These are phyloP conservation scores for Phyllosticta citribraziliensis DNA, from an alignment of 2,329 filamentous ascomycete genomes.

Conservation along the genomic window DNA sequence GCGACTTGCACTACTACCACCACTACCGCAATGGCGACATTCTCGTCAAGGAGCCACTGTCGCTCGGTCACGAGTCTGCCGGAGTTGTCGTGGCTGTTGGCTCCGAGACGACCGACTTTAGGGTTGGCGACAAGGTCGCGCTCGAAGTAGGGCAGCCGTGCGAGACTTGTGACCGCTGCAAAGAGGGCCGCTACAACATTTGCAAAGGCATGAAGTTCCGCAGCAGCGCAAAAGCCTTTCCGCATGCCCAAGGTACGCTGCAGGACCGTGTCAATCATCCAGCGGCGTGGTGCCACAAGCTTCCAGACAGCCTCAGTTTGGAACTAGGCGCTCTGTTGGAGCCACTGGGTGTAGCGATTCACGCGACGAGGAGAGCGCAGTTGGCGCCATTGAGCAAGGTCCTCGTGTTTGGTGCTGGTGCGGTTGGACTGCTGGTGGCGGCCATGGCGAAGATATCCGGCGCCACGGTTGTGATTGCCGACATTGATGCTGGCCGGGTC, in stretches of 20 bases:
- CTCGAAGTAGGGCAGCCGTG: constrained; percentile 87
- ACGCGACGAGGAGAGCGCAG: constrained; percentile 47
- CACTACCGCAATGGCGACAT: constrained; percentile 84
- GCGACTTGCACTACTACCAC: constrained; percentile 74
- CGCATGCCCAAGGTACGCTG: constrained; percentile 54
- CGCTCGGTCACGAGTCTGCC: constrained; percentile 68
- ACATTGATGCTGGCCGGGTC: constrained; percentile 48
- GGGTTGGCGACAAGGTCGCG: constrained; percentile 74
- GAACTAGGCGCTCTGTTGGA: constrained; percentile 51
- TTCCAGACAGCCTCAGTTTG: constrained; percentile 43
- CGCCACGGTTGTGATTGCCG: constrained; percentile 49
- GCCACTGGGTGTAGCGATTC: constrained; percentile 51
- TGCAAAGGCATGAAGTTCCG: constrained; percentile 50
- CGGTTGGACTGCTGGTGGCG: constrained; percentile 50
- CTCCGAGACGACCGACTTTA: constrained; percentile 53
- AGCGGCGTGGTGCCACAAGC: constrained; percentile 48
- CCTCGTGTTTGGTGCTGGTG: constrained; percentile 51
- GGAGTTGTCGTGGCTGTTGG: constrained; percentile 69
- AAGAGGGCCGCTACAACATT: constrained; percentile 51
- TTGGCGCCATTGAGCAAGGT: constrained; percentile 39
- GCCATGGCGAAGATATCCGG: constrained; percentile 46
- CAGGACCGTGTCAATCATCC: constrained; percentile 54
- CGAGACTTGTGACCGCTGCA: constrained; percentile 48
- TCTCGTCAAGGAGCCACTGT: constrained; percentile 70
- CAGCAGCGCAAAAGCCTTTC: constrained; percentile 50